Base-by-base conservation (phyloP, 768 basidiomycete species). In the Mycena leptocephala region DNA sequence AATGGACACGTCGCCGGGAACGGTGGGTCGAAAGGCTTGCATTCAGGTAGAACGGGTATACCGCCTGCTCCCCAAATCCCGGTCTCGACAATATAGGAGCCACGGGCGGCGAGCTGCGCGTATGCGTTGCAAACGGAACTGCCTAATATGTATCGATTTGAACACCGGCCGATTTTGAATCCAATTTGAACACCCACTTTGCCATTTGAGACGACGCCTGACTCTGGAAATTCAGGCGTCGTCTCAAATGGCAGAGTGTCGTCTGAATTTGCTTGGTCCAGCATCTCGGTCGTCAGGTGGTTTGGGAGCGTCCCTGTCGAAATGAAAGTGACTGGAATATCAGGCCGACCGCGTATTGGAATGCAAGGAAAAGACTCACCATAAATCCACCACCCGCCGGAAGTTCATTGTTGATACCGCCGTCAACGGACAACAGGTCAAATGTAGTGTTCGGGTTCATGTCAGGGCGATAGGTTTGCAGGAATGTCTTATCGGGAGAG, bases 371-470 rank as follows among this genome's bases (percentile, higher is more conserved):
- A 20, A 46, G 18, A 16, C 14, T 14, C 16, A 46, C 43, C 18
- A 11, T 8, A 10, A 37, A 2, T 22, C n/a, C 26, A 51, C 48
- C 33, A 3, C 51, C 65, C 20, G 24, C n/a, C 20, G 65, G 65
- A 26, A n/a, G n/a, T n/a, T n/a, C n/a, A n/a, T 67, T 67, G 51
- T 67, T 55, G 33, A 67, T 26, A 14, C 65, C 65, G 16, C 22
- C 48, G 20, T 67, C 51, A 2, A 67, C 24, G 11, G 65, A 53
- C 5, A 51, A 22, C 20, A 35, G 48, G 20, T 67, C 39, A 18
- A 67, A 67, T 14, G 65, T 53, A 22, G 65, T 67, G 32, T 67
- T n/a, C n/a, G n/a, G n/a, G n/a, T n/a, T n/a, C n/a, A n/a, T n/a
- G n/a, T n/a, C n/a, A n/a, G n/a, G n/a, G n/a, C n/a, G n/a, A n/a